Percentiles rank a stretch among this genome's conserved stretches.
phyloP scores from a whole-genome alignment of 2,329 filamentous ascomycete species.

The Apiospora pterosperma region DNA sequence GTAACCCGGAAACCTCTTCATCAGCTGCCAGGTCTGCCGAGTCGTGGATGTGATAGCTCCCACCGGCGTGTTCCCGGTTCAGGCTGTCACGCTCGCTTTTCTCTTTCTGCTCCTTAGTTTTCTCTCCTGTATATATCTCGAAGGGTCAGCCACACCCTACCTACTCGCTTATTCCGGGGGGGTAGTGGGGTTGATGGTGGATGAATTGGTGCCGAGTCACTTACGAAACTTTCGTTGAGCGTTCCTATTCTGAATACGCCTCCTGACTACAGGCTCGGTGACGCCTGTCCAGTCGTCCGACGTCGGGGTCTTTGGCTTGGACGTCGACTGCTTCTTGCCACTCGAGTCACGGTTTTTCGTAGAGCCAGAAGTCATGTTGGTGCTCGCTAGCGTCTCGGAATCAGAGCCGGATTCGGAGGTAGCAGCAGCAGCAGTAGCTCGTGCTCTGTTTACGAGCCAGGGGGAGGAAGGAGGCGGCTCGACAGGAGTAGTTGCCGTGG shows the following conservation, averaged over 20 bases:
- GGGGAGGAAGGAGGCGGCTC: constrained; percentile 13
- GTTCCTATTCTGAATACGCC: constrained; percentile 73
- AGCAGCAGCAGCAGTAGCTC: neutral
- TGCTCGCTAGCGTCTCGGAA: constrained; percentile 14
- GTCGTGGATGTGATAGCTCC: constrained; percentile 60
- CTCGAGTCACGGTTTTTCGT: constrained; percentile 33
- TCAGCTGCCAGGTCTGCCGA: constrained; percentile 51
- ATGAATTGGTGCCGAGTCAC: constrained; percentile 23
- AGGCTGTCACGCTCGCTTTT: constrained; percentile 59
- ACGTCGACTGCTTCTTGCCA: constrained; percentile 30
- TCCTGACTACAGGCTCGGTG: constrained; percentile 65
- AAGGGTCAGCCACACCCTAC: neutral
- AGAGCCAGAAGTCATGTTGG: constrained; percentile 18
- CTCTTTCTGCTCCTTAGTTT: constrained; percentile 65
- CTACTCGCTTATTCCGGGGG: neutral
- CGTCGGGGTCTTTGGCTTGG: constrained; percentile 36
- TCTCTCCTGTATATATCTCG: constrained; percentile 54
- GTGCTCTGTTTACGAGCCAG: constrained; percentile 4
- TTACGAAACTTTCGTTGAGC: constrained; percentile 74
- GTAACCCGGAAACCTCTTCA: constrained; percentile 60
- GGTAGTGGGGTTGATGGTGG: neutral
- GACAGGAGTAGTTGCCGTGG: constrained; percentile 11
- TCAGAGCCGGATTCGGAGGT: constrained; percentile 11
- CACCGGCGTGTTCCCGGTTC: constrained; percentile 61
- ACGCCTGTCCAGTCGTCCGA: constrained; percentile 67